Base-by-base conservation (phyloP, 768 basidiomycete species). In the Leccinum arenicola region DNA sequence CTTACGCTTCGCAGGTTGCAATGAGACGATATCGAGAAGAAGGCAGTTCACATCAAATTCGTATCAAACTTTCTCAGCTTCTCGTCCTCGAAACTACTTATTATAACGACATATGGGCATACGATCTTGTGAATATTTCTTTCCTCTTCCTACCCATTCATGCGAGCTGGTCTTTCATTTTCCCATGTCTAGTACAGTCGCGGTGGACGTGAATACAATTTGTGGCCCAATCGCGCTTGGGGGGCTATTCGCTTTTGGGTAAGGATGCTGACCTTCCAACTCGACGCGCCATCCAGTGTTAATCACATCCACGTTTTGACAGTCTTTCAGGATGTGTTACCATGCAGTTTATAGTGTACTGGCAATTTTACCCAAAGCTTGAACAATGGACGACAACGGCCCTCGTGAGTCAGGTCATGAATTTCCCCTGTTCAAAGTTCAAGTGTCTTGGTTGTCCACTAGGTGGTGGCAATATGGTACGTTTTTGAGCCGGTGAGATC, bases 261-360 rank as follows among this genome's bases (percentile, higher is more conserved):
- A 43, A 62, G 62, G 17, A 27, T 48, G 1, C 7, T 43, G 7
- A 10, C 8, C 33, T 25, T 31, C 17, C n/a, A 36, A 14, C 50
- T 51, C 8, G n/a, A 8, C 19, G 1, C 11, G 50, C 33, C 25
- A 6, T 23, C 12, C 2, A 11, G 33, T 15, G 19, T 45, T 40
- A 14, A 58, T 58, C 48, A 17, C 27, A 52, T 15, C 27, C 9
- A 14, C 48, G 35, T 35, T 23, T 40, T 35, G n/a, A n/a, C 52
- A 69, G 70, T 40, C 61, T 70, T 36, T 70, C 68, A 3, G 68
- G 68, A 57, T 71, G 70, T 29, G 57, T 69, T 38, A 64, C 54
- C 27, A 61, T 71, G 62, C 68, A 70, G 60, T 69, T 64, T 40
- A 33, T 69, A 17, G 43, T 69, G 48, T 71, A 69, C 47, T 71